Evolutionary conservation across 768 basidiomycete genomes (phyloP).

Genomic region (Kwoniella sp.): DNA sequence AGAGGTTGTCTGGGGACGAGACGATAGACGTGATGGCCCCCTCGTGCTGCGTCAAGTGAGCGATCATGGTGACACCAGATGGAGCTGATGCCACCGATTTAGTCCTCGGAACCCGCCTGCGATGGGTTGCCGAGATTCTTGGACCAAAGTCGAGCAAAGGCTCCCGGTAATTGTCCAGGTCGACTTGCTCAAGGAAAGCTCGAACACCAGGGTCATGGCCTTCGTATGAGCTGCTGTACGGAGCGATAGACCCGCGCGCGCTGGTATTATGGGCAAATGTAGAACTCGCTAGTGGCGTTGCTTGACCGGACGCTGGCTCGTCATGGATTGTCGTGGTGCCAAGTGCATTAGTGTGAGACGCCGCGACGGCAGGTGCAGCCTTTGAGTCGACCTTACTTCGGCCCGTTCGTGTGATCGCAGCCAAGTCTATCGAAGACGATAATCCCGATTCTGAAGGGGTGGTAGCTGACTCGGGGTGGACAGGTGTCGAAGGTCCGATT

Average conservation of each 20-base stretch:
- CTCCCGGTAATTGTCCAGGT: slow-evolving; percentile 75
- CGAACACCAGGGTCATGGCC: slow-evolving; percentile 85
- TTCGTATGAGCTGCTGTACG: slow-evolving; percentile 56
- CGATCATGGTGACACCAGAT: slow-evolving; percentile 73
- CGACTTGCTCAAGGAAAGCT: slow-evolving; percentile 81
- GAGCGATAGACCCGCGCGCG: slow-evolving; percentile 12
- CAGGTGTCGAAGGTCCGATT: not conserved
- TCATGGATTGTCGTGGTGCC: slow-evolving; percentile 68
- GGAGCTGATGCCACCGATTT: slow-evolving; percentile 53
- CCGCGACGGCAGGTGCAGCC: slow-evolving; percentile 83
- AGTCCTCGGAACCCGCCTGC: slow-evolving; percentile 50
- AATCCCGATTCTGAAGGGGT: slow-evolving; percentile 81
- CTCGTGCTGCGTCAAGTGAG: slow-evolving; percentile 76
- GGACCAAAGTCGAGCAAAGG: slow-evolving; percentile 89
- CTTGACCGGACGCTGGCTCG: slow-evolving; percentile 65
- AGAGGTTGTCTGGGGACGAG: slow-evolving; percentile 87
- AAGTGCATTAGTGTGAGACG: slow-evolving; percentile 67
- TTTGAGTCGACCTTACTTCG: slow-evolving; percentile 62
- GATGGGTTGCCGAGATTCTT: slow-evolving; percentile 71
- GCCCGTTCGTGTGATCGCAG: slow-evolving; percentile 48
- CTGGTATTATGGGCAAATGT: slow-evolving; percentile 10
- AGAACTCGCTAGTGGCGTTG: slow-evolving; percentile 57
- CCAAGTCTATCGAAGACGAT: slow-evolving; percentile 52
- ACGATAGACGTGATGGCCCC: slow-evolving; percentile 73
- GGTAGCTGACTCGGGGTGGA: slow-evolving; percentile 10